These are phyloP conservation scores for Urochloa ruziziensis DNA, from an alignment of 176 grass and related monocot genomes.

Conservation along the genomic window DNA sequence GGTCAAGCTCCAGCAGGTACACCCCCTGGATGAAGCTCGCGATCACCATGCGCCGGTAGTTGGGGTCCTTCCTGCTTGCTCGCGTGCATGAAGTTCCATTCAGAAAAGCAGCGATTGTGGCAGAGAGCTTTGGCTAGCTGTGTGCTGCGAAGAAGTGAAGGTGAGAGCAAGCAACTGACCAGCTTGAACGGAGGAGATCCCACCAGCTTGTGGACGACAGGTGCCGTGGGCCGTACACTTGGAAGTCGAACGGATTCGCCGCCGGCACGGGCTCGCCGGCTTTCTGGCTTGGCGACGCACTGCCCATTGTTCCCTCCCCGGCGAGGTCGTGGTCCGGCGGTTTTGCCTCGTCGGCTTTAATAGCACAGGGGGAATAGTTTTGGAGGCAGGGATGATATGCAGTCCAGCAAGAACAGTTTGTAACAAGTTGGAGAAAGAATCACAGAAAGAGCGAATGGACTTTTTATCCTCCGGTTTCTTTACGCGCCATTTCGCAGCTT, in stretches of 20 bases:
- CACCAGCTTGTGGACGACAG: conserved; percentile 63
- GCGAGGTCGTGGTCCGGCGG: not conserved
- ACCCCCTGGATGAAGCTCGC: conserved; percentile 85
- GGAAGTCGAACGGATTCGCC: conserved; percentile 52
- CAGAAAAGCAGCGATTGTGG: not conserved
- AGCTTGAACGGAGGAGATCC: conserved; percentile 77
- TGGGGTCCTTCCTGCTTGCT: conserved; percentile 84
- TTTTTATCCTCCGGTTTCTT: conserved; percentile 32
- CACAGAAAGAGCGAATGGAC: conserved; percentile 23
- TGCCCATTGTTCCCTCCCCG: conserved; percentile 30
- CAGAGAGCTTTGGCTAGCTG: not conserved
- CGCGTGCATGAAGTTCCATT: not conserved
- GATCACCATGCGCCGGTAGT: conserved; percentile 73
- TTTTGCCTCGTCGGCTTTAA: not conserved
- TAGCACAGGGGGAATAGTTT: not conserved
- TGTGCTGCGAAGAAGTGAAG: not conserved
- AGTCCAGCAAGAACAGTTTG: not conserved
- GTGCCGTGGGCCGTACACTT: conserved; percentile 62
- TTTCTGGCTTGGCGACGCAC: conserved; percentile 9
- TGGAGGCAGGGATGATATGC: not conserved
- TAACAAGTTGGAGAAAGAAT: conserved; percentile 30
- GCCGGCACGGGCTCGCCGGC: not conserved
- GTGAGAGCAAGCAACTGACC: conserved; percentile 25
- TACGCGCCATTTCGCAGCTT: too few species aligned
- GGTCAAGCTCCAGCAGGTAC: conserved; percentile 87